Base-by-base conservation (phyloP, 2,329 filamentous ascomycete genomes). In the Fusarium nodosum region DNA sequence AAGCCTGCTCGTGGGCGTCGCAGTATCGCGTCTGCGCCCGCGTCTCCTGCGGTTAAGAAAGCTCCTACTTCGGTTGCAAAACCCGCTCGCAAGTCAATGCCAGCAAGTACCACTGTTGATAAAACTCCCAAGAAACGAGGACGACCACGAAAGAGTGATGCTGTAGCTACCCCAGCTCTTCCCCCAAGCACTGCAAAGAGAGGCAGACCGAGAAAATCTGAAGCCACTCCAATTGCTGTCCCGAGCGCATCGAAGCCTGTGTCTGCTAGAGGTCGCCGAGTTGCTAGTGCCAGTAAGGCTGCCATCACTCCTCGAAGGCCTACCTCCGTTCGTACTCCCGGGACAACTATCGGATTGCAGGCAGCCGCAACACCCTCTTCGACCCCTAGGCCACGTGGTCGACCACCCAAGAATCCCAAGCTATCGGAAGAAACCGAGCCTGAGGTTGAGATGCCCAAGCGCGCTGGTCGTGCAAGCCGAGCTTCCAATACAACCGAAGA, bases 121-220 rank as follows among this genome's bases (percentile, higher is more conserved):
- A 53, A 66, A 39, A 74, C 72, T 1, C 72, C 72, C 9, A 71
- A 31, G 36, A 75, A 70, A 55, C 62, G 71, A 58, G 72, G 72
- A 18, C 57, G 72, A 69, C 72, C 72, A 7, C 67, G 64, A 22
- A 74, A 74, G 52, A 74, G 64, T 42, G 69, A 74, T 42, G 60
- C 20, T 34, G 28, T 56, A 11, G 50, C 64, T 10, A 74, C 72
- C 9, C 71, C 71, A 33, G 59, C 56, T 7, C 53, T 54, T 5
- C 44, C 51, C 15, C 52, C 65, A 11, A 57, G 66, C 39, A 56
- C 62, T 3, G 59, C 44, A 39, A 74, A 72, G 59, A 63, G 71
- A 53, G 72, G 72, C 11, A 53, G 72, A 8, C 72, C 72, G 3
- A 71, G 72, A 38, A 74, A 74, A 24, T 74, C 67, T 0, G 67